These are phyloP conservation scores for Panus rudis DNA, from an alignment of 768 basidiomycete genomes.

Conservation along the genomic window DNA sequence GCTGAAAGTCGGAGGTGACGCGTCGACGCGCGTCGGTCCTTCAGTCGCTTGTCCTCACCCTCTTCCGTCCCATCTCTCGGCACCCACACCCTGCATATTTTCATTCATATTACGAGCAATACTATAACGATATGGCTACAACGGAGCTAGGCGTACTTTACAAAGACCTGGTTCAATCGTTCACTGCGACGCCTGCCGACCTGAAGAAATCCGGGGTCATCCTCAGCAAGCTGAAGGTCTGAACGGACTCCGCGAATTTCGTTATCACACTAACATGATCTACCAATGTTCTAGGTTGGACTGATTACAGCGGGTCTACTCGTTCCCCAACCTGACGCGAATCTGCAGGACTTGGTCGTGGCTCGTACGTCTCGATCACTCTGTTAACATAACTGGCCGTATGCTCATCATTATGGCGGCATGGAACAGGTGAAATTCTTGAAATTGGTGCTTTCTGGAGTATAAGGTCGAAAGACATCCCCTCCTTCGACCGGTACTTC, in stretches of 20 bases:
- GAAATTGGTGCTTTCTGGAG: slow-evolving; percentile 96
- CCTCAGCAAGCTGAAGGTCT: slow-evolving; percentile 72
- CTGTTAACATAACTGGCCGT: not conserved
- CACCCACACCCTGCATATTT: slow-evolving; percentile 1
- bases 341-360: slow-evolving; percentile 59
- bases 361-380: slow-evolving; percentile 48
- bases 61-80: slow-evolving; percentile 1
- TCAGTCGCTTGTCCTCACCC: slow-evolving; percentile 8
- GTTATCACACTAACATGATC: not conserved
- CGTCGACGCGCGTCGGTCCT: slow-evolving; percentile 31
- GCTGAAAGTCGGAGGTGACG: slow-evolving; percentile 26
- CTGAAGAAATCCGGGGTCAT: slow-evolving; percentile 58
- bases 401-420: not conserved
- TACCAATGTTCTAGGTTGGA: slow-evolving; percentile 45
- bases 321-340: slow-evolving; percentile 60
- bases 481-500: slow-evolving; percentile 93
- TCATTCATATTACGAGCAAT: slow-evolving; percentile 1
- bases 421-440: slow-evolving; percentile 73
- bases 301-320: slow-evolving; percentile 73
- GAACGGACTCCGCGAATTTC: not conserved
- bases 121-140: slow-evolving; percentile 39
- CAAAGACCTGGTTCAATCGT: slow-evolving; percentile 59
- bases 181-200: slow-evolving; percentile 58
- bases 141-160: slow-evolving; percentile 53
- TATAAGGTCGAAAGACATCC: slow-evolving; percentile 79